phyloP scores from a whole-genome alignment of 768 basidiomycete genomes.

The Suillus alpinus region DNA sequence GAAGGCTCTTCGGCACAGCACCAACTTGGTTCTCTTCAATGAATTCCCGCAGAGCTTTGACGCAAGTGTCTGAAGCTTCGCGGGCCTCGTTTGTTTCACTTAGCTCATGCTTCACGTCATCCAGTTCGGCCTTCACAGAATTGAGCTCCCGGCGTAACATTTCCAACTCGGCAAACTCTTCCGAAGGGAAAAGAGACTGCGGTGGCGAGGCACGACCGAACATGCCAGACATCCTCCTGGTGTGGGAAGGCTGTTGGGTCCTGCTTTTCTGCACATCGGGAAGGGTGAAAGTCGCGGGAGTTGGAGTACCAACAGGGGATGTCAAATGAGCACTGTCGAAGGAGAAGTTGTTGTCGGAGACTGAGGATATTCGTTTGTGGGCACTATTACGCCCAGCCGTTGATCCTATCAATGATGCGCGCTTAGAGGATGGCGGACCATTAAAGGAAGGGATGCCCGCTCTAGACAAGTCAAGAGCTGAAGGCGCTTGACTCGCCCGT shows the following conservation, averaged over 20 bases:
- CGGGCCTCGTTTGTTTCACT: conserved; percentile 78
- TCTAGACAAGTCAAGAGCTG: conserved; percentile 55
- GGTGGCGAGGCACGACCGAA: conserved; percentile 52
- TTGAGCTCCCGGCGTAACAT: conserved; percentile 58
- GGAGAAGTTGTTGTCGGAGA: conserved; percentile 49
- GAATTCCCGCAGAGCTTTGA: conserved; percentile 78
- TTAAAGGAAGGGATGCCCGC: conserved; percentile 37
- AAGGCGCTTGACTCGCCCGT: conserved; percentile 52
- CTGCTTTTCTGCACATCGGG: conserved; percentile 15
- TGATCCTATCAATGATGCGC: conserved; percentile 72
- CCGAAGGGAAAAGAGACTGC: conserved; percentile 28
- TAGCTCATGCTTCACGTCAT: conserved; percentile 64
- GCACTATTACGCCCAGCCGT: conserved; percentile 41
- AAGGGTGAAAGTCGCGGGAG: conserved; percentile 35
- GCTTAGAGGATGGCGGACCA: conserved; percentile 56
- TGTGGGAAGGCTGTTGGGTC: conserved; percentile 23
- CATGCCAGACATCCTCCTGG: conserved; percentile 48
- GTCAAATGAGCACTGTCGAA: conserved; percentile 43
- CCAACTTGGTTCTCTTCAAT: conserved; percentile 75
- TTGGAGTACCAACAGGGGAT: conserved; percentile 32
- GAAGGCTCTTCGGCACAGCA: conserved; percentile 17
- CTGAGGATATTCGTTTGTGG: conserved; percentile 73
- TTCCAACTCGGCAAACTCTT: conserved; percentile 48
- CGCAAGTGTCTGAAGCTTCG: conserved; percentile 84
- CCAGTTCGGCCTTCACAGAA: conserved; percentile 55